Percentiles rank a stretch among this genome's conserved stretches.
Evolutionary conservation across 306 rosid genomes (phyloP).

Genomic region (Hylodesmum podocarpum): DNA sequence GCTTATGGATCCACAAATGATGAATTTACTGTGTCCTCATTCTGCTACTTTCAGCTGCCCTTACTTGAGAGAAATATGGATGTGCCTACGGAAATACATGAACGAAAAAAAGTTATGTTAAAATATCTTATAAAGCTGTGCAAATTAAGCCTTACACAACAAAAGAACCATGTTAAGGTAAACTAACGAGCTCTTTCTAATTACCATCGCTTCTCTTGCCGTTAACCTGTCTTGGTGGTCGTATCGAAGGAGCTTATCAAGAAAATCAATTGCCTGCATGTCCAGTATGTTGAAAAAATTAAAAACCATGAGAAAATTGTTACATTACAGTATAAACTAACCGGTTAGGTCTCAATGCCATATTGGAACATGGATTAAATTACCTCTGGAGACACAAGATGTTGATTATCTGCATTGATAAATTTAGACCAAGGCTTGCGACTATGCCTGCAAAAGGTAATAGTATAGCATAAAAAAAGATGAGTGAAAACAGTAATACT

Average conservation of each 20-base stretch:
- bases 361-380: slow-evolving; percentile 17
- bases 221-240: slow-evolving; percentile 98
- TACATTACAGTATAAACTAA: not conserved
- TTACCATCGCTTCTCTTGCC: slow-evolving; percentile 98
- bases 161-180: not conserved
- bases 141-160: not conserved
- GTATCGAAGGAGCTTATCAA: slow-evolving; percentile 92
- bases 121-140: not conserved
- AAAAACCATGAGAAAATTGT: slow-evolving; percentile 11
- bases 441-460: slow-evolving; percentile 80
- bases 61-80: slow-evolving; percentile 87
- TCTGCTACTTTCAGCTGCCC: slow-evolving; percentile 96
- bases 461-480: slow-evolving; percentile 11
- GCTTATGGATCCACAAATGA: slow-evolving; percentile 30
- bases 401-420: slow-evolving; percentile 92
- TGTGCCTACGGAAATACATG: slow-evolving; percentile 58
- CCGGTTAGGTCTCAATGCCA: not conserved
- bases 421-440: slow-evolving; percentile 97
- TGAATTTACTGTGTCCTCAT: slow-evolving; percentile 64
- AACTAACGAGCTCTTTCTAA: not conserved
- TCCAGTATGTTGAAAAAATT: slow-evolving; percentile 18
- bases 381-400: slow-evolving; percentile 96
- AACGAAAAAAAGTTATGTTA: not conserved
- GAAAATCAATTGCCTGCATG: slow-evolving; percentile 92
- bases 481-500: not conserved